These are phyloP conservation scores for Ilex paraguariensis DNA, from an alignment of 305 asterid species.

Conservation along the genomic window DNA sequence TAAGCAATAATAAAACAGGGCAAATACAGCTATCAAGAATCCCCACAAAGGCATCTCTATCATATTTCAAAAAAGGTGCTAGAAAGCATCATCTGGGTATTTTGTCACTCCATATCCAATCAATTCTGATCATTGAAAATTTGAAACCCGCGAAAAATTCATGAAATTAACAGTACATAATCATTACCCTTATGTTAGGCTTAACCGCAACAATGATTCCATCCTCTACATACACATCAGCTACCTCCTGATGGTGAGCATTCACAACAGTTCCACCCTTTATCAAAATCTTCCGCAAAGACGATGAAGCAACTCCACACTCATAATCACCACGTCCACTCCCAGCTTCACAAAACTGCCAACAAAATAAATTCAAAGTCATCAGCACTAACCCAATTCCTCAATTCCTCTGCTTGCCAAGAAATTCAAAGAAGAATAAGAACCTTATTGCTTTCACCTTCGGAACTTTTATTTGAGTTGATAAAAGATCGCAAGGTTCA, in stretches of 20 bases:
- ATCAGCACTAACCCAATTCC: no score
- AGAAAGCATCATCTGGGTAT: no score
- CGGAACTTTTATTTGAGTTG: neutral
- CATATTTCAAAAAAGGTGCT: no score
- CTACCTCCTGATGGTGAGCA: conserved; percentile 79
- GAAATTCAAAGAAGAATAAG: neutral
- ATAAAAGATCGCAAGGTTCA: no score
- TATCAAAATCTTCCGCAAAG: conserved; percentile 60
- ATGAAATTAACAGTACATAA: neutral
- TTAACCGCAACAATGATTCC: conserved; percentile 65
- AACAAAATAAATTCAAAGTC: neutral
- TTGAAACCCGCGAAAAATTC: no score
- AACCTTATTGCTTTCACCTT: neutral
- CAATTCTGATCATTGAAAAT: no score
- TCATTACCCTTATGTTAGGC: conserved; percentile 47
- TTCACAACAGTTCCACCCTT: conserved; percentile 96
- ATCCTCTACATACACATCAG: conserved; percentile 85
- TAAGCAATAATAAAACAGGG: no score
- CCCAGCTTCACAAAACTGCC: conserved; percentile 67
- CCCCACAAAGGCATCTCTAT: conserved; percentile 3
- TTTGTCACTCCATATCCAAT: no score
- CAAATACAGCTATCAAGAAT: no score
- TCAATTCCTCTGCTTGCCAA: neutral
- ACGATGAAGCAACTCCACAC: conserved; percentile 32
- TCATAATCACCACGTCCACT: conserved; percentile 32